Evolutionary conservation across 2,329 filamentous ascomycete species (phyloP).

Genomic region (Massarina eburnea): DNA sequence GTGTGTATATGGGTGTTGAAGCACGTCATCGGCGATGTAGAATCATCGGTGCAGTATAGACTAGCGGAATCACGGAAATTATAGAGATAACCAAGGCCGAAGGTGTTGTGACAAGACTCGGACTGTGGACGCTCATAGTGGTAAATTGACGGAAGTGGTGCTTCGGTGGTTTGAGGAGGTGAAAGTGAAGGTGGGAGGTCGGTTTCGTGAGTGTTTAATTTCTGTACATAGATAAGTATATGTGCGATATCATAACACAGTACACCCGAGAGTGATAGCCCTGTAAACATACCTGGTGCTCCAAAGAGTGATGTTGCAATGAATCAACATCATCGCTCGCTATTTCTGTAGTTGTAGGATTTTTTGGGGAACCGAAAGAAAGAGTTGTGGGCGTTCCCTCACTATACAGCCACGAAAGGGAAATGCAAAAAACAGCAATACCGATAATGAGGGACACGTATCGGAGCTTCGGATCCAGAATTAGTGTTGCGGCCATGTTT

Average conservation of each 20-base stretch:
- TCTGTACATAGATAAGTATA: not conserved
- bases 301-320: not conserved
- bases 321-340: not conserved
- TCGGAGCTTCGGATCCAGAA: not conserved
- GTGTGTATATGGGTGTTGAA: not conserved
- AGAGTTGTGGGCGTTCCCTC: not conserved
- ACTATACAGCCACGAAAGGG: not conserved
- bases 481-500: not conserved
- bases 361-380: not conserved
- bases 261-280: not conserved
- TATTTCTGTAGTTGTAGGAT: not conserved
- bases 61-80: not conserved
- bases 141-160: not conserved
- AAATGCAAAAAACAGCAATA: not conserved
- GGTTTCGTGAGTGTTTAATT: not conserved
- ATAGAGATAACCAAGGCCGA: not conserved
- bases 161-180: not conserved
- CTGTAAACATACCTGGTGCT: not conserved
- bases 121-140: not conserved
- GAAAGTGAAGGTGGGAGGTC: not conserved
- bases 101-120: not conserved
- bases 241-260: too few relatives aligned
- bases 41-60: not conserved
- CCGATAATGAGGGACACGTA: not conserved
- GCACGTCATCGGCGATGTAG: constrained; percentile 1